A percentile compares a stretch with the other conserved stretches of the same genome.
These are phyloP conservation scores for Trichoderma sp. DNA, from an alignment of 2,329 filamentous ascomycete species.

Conservation along the genomic window DNA sequence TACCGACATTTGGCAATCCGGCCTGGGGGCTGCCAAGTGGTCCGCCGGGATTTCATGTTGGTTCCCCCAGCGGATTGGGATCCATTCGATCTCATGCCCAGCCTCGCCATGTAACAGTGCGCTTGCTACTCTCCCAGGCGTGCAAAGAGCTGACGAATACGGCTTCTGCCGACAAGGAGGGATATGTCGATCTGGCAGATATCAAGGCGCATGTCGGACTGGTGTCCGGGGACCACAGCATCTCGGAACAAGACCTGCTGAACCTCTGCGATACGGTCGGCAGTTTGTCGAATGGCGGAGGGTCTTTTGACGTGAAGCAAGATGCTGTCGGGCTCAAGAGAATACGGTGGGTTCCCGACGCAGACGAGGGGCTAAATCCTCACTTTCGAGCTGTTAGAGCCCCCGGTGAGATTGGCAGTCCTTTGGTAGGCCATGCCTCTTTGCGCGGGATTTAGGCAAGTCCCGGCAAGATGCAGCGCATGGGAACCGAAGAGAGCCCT, in stretches of 20 bases:
- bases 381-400: constrained; percentile 49
- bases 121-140: constrained; percentile 71
- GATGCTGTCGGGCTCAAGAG: constrained; percentile 41
- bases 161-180: constrained; percentile 46
- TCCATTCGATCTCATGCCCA: constrained; percentile 41
- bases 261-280: constrained; percentile 90
- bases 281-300: constrained; percentile 79
- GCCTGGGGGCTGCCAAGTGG: constrained; percentile 37
- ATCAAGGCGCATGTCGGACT: constrained; percentile 65
- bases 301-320: constrained; percentile 70
- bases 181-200: constrained; percentile 66
- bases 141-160: constrained; percentile 60
- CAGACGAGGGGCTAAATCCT: constrained; percentile 39
- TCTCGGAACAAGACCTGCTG: constrained; percentile 64
- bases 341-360: constrained; percentile 57
- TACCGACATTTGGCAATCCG: constrained; percentile 45
- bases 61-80: constrained; percentile 32
- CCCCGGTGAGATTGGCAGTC: constrained; percentile 69
- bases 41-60: constrained; percentile 35
- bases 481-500: constrained; percentile 20
- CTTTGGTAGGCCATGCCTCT: constrained; percentile 46
- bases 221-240: constrained; percentile 40
- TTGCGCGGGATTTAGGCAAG: constrained; percentile 36
- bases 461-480: constrained; percentile 19
- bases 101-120: constrained; percentile 65